Evolutionary conservation across 2,329 filamentous ascomycete species (phyloP).

Genomic region (Chaetomium strumarium): DNA sequence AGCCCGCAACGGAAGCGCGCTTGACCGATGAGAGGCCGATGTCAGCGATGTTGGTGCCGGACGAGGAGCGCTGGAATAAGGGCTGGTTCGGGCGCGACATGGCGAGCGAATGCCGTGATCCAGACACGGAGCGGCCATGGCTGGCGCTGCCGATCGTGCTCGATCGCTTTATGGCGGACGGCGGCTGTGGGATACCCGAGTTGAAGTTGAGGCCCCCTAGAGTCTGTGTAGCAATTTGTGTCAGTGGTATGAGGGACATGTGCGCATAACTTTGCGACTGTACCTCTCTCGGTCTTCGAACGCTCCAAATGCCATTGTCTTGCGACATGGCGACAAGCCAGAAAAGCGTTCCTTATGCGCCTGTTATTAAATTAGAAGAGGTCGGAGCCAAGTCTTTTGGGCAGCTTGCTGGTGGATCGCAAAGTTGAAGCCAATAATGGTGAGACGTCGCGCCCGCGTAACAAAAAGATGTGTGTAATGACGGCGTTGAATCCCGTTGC

Average conservation of each 20-base stretch:
- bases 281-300: constrained; percentile 79
- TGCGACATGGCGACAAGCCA: constrained; percentile 62
- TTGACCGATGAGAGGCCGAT: constrained; percentile 78
- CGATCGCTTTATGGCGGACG: constrained; percentile 89
- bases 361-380: background rate
- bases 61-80: constrained; percentile 78
- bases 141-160: constrained; percentile 68
- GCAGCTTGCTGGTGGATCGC: background rate
- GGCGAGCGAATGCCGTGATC: constrained; percentile 79
- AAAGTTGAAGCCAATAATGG: background rate
- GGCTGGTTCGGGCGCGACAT: constrained; percentile 79
- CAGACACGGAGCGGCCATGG: constrained; percentile 77
- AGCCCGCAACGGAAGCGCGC: constrained; percentile 60
- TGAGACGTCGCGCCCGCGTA: background rate
- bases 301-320: constrained; percentile 84
- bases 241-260: constrained; percentile 1
- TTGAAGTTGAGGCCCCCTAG: constrained; percentile 79
- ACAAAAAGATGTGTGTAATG: constrained; percentile 10
- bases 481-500: constrained; percentile 13
- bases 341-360: background rate
- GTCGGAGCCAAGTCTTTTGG: background rate
- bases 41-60: constrained; percentile 73
- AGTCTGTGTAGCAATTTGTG: constrained; percentile 50
- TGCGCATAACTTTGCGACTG: constrained; percentile 14
- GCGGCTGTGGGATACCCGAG: constrained; percentile 80